Evolutionary conservation across 257 asterid genomes (phyloP), one percentile per base, ranked within the genome.

Genomic region (Solanum dulcamara): DNA sequence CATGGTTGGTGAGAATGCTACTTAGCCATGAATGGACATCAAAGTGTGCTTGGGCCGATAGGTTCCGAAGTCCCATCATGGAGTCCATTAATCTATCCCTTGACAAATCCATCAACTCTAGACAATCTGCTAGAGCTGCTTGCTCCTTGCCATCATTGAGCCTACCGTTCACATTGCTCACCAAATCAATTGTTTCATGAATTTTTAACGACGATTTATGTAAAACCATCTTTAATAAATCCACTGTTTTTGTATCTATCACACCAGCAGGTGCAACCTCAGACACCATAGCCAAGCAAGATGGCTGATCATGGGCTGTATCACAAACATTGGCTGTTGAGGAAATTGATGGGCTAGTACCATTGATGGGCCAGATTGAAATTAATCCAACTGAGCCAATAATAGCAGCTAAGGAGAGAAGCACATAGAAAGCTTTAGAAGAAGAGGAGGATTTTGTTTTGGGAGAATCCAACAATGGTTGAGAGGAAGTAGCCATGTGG

Each of bases 51-150:
- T 28, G 35, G 75, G 33, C 30, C 6, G 90, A 40, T 17, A 62
- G 46, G 84, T 79, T 85, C 50, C 87, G 84, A 1, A 83, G 87
- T 33, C 68, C 80, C 48, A 84, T 8, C 86, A 89, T 83, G 32
- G 91, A 89, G 66, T 89, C 88, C 80, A 77, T 30, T 0, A 89
- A 37, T 64, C 87, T 62, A 35, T 87, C 91, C 77, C 60, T 37
- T 11, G 91, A 87, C 14, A 87, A 28, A 68, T 89, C 90, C 91
- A 89, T 60, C 68, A 89, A 53, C 81, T 85, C 86, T 30, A 85
- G 11, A 37, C 91, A 89, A 57, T 80, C 90, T n/a, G 80, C 85
- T 12, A 87, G 68, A 70, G 87, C 86, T 18, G 88, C 70, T 51
- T 70, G 79, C 7, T 35, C 81, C 2, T 64, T 62, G 0, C 17